Evolutionary conservation across 441 rosid genomes (phyloP), one percentile per base, ranked within the genome.

Genomic region (Pelargonium australe): DNA sequence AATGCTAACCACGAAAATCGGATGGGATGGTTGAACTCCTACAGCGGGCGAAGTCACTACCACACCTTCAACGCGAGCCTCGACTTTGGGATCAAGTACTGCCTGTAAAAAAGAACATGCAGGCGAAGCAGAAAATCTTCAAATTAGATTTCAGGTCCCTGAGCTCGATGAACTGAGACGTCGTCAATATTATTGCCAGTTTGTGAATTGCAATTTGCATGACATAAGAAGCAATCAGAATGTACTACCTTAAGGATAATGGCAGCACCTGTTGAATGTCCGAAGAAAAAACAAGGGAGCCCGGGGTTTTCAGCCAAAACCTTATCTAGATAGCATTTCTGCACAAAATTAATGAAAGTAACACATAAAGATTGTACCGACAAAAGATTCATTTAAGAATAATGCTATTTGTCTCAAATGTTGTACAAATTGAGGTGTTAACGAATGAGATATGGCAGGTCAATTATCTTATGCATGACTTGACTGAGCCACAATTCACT

Each of bases 21-120:
- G 92, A 85, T 93, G 95, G 0, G 98, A 85, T 53, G 97, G 95
- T 80, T 90, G 92, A 78, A 93, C 96, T 72, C 98, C 97, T 12
- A 89, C 91, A 8, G 96, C 98, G 14, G 98, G 97, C 60, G 96
- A 93, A 79, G 97, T 93, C 70, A 89, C 66, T 20, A 82, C 90
- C 13, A 89, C 66, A 44, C 98, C 98, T 64, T 91, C 78, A 55
- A 90, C 72, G 23, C 68, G 75, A 28, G 80, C 74, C 75, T 85
- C 90, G 3, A 87, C 67, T 77, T 86, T 89, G 58, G 92, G 94
- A 82, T 90, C 97, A 31, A 93, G 81, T 79, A 77, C 73, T 3
- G 96, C 90, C 98, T 92, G 74, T 65, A 71, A 68, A 67, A n/a
- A 23, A 12, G 23, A 20, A 5, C 63, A 66, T 70, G 45, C 43